Conservation (phyloP, 768 basidiomycete species). For the Myochromella boudieri region DNA sequence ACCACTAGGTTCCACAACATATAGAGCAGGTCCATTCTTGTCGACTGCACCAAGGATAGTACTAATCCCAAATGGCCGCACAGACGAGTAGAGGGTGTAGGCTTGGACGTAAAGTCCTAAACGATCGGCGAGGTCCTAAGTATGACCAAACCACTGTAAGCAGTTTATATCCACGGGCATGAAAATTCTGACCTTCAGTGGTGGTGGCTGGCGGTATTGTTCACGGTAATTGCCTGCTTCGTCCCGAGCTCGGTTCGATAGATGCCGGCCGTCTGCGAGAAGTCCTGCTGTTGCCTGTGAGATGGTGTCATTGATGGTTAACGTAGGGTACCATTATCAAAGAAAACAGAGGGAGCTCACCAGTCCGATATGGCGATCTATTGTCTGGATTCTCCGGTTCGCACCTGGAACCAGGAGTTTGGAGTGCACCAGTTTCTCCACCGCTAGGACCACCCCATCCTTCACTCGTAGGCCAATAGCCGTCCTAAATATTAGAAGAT, state of each 20-base stretch:
- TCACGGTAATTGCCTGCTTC: conserved; percentile 79
- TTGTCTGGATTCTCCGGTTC: conserved; percentile 89
- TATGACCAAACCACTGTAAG: neutral
- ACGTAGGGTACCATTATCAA: neutral
- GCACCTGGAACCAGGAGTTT: conserved; percentile 92
- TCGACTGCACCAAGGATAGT: conserved; percentile 90
- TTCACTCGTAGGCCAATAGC: conserved; percentile 95
- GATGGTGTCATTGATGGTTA: neutral
- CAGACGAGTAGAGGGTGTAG: conserved; percentile 97
- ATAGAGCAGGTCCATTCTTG: conserved; percentile 82
- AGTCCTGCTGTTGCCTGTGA: conserved; percentile 88
- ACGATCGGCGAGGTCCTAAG: conserved; percentile 60
- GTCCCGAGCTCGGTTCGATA: conserved; percentile 81
- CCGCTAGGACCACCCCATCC: conserved; percentile 91
- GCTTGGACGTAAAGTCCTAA: conserved; percentile 89
- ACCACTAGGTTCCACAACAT: conserved; percentile 93
- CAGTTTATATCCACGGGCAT: neutral
- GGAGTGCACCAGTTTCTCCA: conserved; percentile 97
- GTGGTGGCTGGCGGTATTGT: conserved; percentile 67
- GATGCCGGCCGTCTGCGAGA: conserved; percentile 88
- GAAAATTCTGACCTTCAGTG: conserved; percentile 65
- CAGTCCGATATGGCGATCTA: conserved; percentile 93
- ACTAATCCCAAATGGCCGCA: conserved; percentile 95
- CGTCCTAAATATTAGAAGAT: conserved; percentile 53
- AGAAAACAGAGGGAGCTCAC: conserved; percentile 38